phyloP scores from a whole-genome alignment of 176 grass and related monocot species.

The Sorghum bicolor region Sorghum_bicolor_NCBIv3 NC_012873.2:55846501-55847000 shows the following conservation, averaged over 20 bases:
- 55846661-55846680: neutral
- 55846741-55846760: neutral
- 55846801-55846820: neutral
- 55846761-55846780: neutral
- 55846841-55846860: neutral
- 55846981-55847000: slow-evolving; percentile 64
- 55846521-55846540: slow-evolving; percentile 82
- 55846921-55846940: slow-evolving; percentile 71
- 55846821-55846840: neutral
- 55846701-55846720: neutral
- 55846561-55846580: slow-evolving; percentile 88
- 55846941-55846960: slow-evolving; percentile 82
- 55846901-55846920: slow-evolving; percentile 64
- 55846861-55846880: slow-evolving; percentile 12
- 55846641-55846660: slow-evolving; percentile 2
- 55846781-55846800: neutral
- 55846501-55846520: slow-evolving; percentile 58
- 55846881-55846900: neutral
- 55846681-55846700: neutral
- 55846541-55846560: slow-evolving; percentile 68
- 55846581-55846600: slow-evolving; percentile 70
- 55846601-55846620: slow-evolving; percentile 34
- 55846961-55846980: slow-evolving; percentile 76
- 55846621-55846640: neutral
- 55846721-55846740: neutral